Evolutionary conservation across 228 moss, liverwort and hornwort species (phyloP).

Genomic region (Sphagnum magellanicum): DNA sequence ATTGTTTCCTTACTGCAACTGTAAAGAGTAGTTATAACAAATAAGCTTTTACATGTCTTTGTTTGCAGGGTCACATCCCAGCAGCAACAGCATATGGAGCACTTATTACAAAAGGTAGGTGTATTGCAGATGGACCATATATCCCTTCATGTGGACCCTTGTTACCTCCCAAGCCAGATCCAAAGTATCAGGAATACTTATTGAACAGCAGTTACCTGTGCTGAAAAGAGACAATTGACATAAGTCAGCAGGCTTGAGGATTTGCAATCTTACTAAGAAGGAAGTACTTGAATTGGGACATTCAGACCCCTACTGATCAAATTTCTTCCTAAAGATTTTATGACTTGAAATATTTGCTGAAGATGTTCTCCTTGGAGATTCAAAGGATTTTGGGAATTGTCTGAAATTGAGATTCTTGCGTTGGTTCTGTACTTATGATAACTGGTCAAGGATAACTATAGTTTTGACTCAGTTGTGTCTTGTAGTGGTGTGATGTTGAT

Average conservation of each 20-base stretch:
- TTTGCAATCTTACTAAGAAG: too few species aligned
- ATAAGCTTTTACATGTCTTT: background rate
- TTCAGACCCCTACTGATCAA: too few species aligned
- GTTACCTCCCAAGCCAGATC: background rate
- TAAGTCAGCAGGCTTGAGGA: too few species aligned
- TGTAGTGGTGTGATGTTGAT: too few species aligned
- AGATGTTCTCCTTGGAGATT: background rate
- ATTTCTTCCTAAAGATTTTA: too few species aligned
- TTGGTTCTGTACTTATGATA: background rate
- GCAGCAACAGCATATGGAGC: constrained; percentile 85
- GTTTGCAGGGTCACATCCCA: constrained; percentile 59
- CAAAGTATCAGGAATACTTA: too few species aligned
- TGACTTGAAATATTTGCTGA: background rate
- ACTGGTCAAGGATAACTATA: background rate
- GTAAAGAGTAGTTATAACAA: too few species aligned
- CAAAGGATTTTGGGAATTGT: background rate
- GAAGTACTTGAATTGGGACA: too few species aligned
- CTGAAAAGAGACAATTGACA: too few species aligned
- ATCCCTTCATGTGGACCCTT: background rate
- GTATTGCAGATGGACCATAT: background rate
- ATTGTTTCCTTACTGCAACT: too few species aligned
- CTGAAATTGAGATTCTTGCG: background rate
- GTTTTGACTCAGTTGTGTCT: too few species aligned
- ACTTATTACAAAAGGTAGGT: constrained; percentile 57
- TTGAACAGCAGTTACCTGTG: too few species aligned